Percentiles rank a stretch among this genome's conserved stretches.
phyloP scores from a whole-genome alignment of 805 yeast species.

The Schwanniomyces occidentalis region DNA sequence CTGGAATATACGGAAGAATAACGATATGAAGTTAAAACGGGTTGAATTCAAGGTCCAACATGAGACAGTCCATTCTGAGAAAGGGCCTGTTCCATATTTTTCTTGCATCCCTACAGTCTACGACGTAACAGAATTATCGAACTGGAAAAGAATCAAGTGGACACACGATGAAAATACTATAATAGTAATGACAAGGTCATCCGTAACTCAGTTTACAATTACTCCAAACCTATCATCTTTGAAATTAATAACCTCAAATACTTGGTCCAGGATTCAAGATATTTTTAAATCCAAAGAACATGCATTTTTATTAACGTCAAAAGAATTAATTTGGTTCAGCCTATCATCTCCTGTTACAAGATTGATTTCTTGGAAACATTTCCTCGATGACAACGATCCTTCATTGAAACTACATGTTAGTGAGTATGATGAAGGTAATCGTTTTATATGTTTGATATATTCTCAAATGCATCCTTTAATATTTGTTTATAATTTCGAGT shows the following conservation, averaged over 20 bases:
- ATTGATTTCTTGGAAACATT: constrained; percentile 74
- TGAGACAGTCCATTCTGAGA: neutral
- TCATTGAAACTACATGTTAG: constrained; percentile 44
- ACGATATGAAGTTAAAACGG: constrained; percentile 2
- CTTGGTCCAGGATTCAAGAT: constrained; percentile 56
- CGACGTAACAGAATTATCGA: constrained; percentile 54
- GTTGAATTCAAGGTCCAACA: constrained; percentile 1
- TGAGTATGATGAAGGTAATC: constrained; percentile 16
- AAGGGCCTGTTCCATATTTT: neutral
- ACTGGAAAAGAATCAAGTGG: constrained; percentile 56
- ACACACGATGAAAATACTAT: constrained; percentile 22
- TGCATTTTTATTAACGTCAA: constrained; percentile 61
- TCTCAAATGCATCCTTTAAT: constrained; percentile 29
- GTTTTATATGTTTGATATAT: constrained; percentile 25
- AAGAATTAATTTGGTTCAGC: constrained; percentile 57
- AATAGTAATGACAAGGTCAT: constrained; percentile 45
- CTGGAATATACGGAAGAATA: constrained; percentile 23
- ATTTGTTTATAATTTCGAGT: constrained; percentile 34
- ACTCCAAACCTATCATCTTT: constrained; percentile 14
- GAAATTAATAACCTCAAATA: constrained; percentile 47
- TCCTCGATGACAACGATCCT: constrained; percentile 53
- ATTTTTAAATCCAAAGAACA: constrained; percentile 29
- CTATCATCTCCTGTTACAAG: constrained; percentile 38
- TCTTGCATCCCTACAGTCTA: constrained; percentile 16
- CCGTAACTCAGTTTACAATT: constrained; percentile 32